Evolutionary conservation across 257 asterid species (phyloP).

Genomic region (Solanum sparsipilum): DNA sequence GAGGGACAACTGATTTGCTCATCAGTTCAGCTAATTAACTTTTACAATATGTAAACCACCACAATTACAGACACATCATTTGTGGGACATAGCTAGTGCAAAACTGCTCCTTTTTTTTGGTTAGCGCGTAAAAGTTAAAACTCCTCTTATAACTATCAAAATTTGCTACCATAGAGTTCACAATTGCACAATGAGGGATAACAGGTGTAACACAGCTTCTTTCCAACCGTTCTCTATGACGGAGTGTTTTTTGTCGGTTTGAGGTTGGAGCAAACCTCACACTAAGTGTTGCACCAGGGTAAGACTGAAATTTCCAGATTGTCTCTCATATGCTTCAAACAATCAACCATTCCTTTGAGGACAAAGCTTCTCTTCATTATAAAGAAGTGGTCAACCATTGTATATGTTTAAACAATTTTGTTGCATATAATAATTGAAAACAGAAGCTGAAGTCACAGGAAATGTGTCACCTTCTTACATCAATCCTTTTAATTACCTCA

Average conservation of each 20-base stretch:
- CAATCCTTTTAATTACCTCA: background rate
- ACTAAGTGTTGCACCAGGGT: background rate
- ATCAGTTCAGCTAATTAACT: background rate
- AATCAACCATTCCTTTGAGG: background rate
- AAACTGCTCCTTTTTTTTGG: background rate
- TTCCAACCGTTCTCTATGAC: background rate
- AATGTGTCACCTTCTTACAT: background rate
- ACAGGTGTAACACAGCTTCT: background rate
- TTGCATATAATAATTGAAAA: background rate
- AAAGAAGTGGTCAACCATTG: background rate
- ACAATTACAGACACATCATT: background rate
- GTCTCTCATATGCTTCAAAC: background rate
- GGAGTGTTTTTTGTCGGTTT: background rate
- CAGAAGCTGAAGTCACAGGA: background rate
- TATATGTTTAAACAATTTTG: background rate
- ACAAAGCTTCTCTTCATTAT: background rate
- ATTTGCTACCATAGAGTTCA: background rate
- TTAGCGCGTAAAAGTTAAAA: background rate
- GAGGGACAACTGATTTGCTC: background rate
- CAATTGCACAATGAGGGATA: background rate
- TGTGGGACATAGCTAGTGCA: background rate
- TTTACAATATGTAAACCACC: background rate
- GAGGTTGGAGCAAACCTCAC: background rate
- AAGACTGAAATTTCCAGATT: background rate
- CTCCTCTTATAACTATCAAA: background rate